Evolutionary conservation across 495 filamentous ascomycete genomes (phyloP).

Genomic region (Penicillium crystallinum): DNA sequence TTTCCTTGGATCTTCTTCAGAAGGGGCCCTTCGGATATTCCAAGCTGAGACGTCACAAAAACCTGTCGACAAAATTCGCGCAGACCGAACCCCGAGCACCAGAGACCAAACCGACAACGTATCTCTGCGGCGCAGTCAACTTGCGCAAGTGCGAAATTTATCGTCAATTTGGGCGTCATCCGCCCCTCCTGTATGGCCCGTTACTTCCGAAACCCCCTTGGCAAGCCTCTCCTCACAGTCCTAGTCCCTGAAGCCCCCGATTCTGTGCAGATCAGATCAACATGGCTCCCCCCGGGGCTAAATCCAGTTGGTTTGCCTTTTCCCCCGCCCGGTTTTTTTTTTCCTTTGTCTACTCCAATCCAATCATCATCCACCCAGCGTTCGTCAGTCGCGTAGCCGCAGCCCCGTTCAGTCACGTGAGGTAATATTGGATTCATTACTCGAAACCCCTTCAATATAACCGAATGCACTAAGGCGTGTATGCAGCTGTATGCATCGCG

Average conservation of each 20-base stretch:
- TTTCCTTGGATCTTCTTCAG: slow-evolving; percentile 10
- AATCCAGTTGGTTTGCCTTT: neutral
- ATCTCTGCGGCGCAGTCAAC: slow-evolving; percentile 11
- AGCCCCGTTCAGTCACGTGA: slow-evolving; percentile 19
- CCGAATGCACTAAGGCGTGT: neutral
- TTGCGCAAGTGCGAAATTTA: slow-evolving; percentile 7
- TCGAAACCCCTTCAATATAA: neutral
- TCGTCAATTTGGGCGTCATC: neutral
- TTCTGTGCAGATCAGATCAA: slow-evolving; percentile 31
- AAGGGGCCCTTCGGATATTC: too few species aligned
- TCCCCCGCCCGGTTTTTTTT: neutral
- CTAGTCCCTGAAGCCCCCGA: slow-evolving; percentile 18
- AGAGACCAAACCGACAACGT: neutral
- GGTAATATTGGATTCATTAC: neutral
- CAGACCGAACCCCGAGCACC: neutral
- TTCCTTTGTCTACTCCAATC: slow-evolving; percentile 10
- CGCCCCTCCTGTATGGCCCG: slow-evolving; percentile 1
- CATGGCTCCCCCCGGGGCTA: slow-evolving; percentile 14
- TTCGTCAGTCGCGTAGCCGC: slow-evolving; percentile 27
- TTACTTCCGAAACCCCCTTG: slow-evolving; percentile 3
- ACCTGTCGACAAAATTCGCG: too few species aligned
- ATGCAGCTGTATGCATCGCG: neutral
- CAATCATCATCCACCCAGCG: slow-evolving; percentile 9
- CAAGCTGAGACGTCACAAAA: too few species aligned
- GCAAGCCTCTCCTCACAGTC: slow-evolving; percentile 3